Evolutionary conservation across 768 basidiomycete genomes (phyloP).

Genomic region (Mycena kentingensis): DNA sequence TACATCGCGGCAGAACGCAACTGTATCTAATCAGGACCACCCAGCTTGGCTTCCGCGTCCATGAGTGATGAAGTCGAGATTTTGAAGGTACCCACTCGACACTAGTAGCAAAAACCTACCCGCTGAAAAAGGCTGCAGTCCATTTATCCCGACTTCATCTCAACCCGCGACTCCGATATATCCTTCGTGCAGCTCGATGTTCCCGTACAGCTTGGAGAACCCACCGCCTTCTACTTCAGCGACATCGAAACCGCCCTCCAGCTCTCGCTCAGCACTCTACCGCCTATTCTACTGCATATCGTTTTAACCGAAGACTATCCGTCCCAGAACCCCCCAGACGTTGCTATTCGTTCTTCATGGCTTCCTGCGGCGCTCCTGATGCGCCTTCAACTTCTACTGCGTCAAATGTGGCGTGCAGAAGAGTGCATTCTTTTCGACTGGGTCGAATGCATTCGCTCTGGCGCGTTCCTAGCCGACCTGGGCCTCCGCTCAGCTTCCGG

Average conservation of each 20-base stretch:
- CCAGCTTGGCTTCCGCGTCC: background rate
- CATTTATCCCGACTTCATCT: slow-evolving; percentile 75
- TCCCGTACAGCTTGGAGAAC: slow-evolving; percentile 58
- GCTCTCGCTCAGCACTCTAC: slow-evolving; percentile 53
- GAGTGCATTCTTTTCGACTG: slow-evolving; percentile 67
- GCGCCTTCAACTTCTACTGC: slow-evolving; percentile 42
- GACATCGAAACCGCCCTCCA: slow-evolving; percentile 27
- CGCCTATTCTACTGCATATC: slow-evolving; percentile 63
- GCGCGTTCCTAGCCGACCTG: slow-evolving; percentile 58
- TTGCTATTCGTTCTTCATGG: slow-evolving; percentile 63
- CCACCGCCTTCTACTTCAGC: slow-evolving; percentile 42
- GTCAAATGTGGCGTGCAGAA: slow-evolving; percentile 62
- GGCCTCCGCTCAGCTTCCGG: slow-evolving; percentile 36
- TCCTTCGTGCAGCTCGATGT: slow-evolving; percentile 57
- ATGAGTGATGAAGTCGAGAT: slow-evolving; percentile 9
- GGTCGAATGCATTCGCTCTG: slow-evolving; percentile 71
- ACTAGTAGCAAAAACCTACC: background rate
- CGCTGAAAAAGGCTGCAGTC: slow-evolving; percentile 44
- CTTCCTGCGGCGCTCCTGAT: slow-evolving; percentile 38
- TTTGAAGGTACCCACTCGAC: slow-evolving; percentile 4
- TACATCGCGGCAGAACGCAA: background rate
- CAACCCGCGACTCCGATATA: slow-evolving; percentile 41
- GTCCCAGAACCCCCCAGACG: slow-evolving; percentile 47
- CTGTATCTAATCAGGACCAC: background rate
- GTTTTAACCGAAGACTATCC: slow-evolving; percentile 60